Percentiles rank a stretch among this genome's conserved stretches.
These are phyloP conservation scores for Ramaria sp. DNA, from an alignment of 768 basidiomycete genomes.

Conservation along the genomic window DNA sequence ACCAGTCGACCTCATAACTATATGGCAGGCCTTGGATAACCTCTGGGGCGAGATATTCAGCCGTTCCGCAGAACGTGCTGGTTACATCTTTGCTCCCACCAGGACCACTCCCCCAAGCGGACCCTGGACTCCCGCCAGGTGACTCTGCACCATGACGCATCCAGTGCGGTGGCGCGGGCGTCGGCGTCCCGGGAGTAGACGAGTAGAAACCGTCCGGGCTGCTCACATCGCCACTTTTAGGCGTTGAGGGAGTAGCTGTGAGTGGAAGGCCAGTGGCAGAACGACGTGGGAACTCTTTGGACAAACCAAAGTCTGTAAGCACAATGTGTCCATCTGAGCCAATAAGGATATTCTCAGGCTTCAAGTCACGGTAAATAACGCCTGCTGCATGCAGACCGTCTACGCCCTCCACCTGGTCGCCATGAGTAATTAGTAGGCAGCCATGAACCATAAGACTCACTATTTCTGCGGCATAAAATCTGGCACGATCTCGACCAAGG, in stretches of 20 bases:
- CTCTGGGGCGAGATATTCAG: conserved; percentile 93
- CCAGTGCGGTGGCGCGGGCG: conserved; percentile 53
- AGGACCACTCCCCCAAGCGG: conserved; percentile 47
- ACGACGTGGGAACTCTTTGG: conserved; percentile 76
- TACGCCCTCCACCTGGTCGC: conserved; percentile 58
- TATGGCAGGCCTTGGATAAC: conserved; percentile 88
- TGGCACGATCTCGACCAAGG: conserved; percentile 83
- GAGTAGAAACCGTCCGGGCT: conserved; percentile 44
- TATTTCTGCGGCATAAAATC: conserved; percentile 97
- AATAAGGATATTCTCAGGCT: conserved; percentile 95
- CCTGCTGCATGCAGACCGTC: conserved; percentile 90
- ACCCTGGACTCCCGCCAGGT: conserved; percentile 34
- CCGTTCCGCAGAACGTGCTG: conserved; percentile 89
- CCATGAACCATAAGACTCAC: conserved; percentile 19
- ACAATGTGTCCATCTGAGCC: conserved; percentile 92
- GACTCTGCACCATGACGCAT: conserved; percentile 47
- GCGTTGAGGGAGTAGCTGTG: conserved; percentile 44
- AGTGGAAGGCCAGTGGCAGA: conserved; percentile 19
- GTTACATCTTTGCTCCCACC: conserved; percentile 53
- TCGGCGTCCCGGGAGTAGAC: conserved; percentile 23
- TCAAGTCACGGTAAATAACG: conserved; percentile 95
- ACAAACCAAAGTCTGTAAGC: conserved; percentile 92
- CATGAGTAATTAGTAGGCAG: neutral
- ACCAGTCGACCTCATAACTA: conserved; percentile 95
- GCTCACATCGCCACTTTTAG: conserved; percentile 25